phyloP scores from a whole-genome alignment of 2,329 filamentous ascomycete species.

The Erysiphe neolycopersici region DNA sequence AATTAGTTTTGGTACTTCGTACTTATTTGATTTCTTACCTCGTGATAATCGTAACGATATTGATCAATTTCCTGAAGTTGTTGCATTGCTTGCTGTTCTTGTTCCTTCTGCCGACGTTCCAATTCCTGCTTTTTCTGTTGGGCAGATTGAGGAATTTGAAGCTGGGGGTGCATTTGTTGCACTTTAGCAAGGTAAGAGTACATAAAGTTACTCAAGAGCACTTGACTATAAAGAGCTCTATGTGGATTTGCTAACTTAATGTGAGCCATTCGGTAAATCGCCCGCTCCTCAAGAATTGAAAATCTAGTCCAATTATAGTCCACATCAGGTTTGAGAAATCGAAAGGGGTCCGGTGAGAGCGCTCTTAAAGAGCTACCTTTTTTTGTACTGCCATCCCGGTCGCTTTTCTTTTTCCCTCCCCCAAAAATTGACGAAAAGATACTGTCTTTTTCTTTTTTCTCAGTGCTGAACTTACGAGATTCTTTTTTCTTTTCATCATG shows the following conservation, averaged over 20 bases:
- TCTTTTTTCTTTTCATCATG: conserved; percentile 68
- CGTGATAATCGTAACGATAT: conserved; percentile 15
- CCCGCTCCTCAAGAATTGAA: conserved; percentile 79
- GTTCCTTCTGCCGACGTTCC: conserved; percentile 20
- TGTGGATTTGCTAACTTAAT: conserved; percentile 97
- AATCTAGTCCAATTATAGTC: conserved; percentile 95
- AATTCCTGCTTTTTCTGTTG: conserved; percentile 44
- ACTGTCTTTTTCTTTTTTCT: conserved; percentile 79
- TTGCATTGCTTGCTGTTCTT: conserved; percentile 13
- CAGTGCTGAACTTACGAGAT: conserved; percentile 41
- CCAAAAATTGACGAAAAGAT: conserved; percentile 90
- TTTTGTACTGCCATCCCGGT: conserved; percentile 46
- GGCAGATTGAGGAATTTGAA: conserved; percentile 60
- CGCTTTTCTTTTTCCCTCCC: conserved; percentile 59
- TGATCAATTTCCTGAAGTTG: conserved; percentile 13
- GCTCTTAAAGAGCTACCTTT: conserved; percentile 45
- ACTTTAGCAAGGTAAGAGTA: conserved; percentile 97
- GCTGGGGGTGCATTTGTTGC: conserved; percentile 92
- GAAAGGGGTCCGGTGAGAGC: conserved; percentile 56
- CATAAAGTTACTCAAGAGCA: conserved; percentile 97
- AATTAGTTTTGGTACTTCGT: conserved; percentile 2
- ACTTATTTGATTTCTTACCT: conserved; percentile 6
- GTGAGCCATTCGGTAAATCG: conserved; percentile 96
- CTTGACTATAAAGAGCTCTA: conserved; percentile 74
- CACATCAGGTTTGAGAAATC: conserved; percentile 55